Percentiles rank a stretch among this genome's conserved stretches.
phyloP scores from a whole-genome alignment of 139 green algal genomes.

The Tetradesmus obliquus region DNA sequence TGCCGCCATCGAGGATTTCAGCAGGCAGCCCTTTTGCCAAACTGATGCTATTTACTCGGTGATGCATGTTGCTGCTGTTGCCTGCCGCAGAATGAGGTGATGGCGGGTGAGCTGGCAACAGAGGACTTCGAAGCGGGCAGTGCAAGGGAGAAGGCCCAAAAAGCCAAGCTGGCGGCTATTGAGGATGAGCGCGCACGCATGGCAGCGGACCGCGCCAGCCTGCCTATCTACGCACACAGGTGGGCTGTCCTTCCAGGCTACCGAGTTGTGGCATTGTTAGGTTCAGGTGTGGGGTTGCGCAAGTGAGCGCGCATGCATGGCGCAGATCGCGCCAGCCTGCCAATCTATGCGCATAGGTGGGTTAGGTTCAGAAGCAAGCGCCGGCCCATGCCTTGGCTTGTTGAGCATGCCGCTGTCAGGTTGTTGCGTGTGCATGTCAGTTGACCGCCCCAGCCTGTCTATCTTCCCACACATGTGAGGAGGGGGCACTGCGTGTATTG shows the following conservation, averaged over 20 bases:
- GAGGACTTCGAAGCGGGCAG: conserved; percentile 19
- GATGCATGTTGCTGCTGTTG: no score
- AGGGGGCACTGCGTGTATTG: no score
- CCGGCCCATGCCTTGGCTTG: no score
- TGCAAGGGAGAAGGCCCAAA: not conserved
- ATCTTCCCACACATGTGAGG: no score
- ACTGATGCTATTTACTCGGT: no score
- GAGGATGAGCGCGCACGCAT: conserved; percentile 79
- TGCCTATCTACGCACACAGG: conserved; percentile 93
- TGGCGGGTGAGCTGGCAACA: conserved; percentile 59
- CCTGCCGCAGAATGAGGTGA: conserved; percentile 48
- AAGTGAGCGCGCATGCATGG: not conserved
- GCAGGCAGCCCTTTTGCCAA: no score
- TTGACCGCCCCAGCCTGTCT: no score
- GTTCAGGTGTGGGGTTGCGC: no score
- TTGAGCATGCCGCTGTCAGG: no score
- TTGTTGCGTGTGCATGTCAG: no score
- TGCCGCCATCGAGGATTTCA: conserved; percentile 34
- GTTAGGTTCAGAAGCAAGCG: no score
- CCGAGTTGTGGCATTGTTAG: not conserved
- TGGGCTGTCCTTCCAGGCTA: not conserved
- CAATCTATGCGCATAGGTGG: not conserved
- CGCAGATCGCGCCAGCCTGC: not conserved
- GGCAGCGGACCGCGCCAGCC: conserved; percentile 72
- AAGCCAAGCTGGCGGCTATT: conserved; percentile 33